Conservation (phyloP, 2,329 filamentous ascomycete genomes). For the Onygenales sp. region DNA sequence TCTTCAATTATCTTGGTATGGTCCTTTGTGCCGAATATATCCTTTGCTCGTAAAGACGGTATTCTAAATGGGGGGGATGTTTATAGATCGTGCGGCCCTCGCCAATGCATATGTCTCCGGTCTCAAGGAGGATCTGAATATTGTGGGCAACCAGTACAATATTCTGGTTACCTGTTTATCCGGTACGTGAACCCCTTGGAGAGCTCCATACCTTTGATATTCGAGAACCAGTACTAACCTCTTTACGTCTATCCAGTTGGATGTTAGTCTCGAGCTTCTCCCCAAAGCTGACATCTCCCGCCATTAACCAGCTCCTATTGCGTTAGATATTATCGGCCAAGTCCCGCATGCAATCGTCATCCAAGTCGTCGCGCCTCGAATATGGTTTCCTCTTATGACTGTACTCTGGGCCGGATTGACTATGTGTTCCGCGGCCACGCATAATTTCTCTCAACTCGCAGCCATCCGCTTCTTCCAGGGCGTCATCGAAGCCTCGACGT, state of each 20-base stretch:
- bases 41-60: not conserved
- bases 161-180: not conserved
- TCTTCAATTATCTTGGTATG: constrained; percentile 25
- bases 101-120: constrained; percentile 10
- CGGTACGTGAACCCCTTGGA: not conserved
- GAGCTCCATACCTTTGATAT: not conserved
- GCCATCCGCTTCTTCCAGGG: constrained; percentile 28
- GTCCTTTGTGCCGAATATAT: not conserved
- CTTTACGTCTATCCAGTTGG: not conserved
- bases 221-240: not conserved
- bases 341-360: constrained; percentile 29
- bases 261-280: not conserved
- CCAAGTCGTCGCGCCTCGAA: constrained; percentile 14
- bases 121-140: constrained; percentile 13
- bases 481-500: constrained; percentile 19
- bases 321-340: constrained; percentile 24
- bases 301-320: not conserved
- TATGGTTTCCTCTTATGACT: constrained; percentile 17
- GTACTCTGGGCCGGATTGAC: constrained; percentile 20
- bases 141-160: constrained; percentile 11
- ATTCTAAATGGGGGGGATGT: not conserved
- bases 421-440: constrained; percentile 14
- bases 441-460: constrained; percentile 18
- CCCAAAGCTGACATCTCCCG: not conserved
- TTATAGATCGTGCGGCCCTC: not conserved